These are phyloP conservation scores for Sclerotinia sclerotiorum DNA, from an alignment of 2,329 filamentous ascomycete species.

Conservation along the genomic window DNA sequence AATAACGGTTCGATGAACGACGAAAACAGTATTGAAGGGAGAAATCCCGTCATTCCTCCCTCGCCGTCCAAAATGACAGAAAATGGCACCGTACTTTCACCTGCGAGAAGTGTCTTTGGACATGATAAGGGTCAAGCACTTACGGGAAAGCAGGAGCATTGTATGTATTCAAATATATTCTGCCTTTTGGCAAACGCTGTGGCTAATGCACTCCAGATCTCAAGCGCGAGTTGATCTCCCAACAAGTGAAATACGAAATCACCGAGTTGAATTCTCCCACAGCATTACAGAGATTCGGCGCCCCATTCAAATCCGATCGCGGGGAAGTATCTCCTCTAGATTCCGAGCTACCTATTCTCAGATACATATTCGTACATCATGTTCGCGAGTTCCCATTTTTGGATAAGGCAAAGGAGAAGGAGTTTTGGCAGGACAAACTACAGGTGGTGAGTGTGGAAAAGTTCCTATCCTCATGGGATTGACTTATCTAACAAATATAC, in stretches of 20 bases:
- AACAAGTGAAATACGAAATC: conserved; percentile 89
- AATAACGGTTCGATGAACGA: conserved; percentile 9
- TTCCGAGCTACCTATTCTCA: conserved; percentile 87
- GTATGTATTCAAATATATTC: conserved; percentile 51
- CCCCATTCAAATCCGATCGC: conserved; percentile 87
- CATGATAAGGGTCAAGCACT: conserved; percentile 45
- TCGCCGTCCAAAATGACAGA: conserved; percentile 23
- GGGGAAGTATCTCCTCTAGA: conserved; percentile 92
- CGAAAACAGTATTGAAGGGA: conserved; percentile 11
- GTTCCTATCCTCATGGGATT: neutral
- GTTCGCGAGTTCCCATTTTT: conserved; percentile 97
- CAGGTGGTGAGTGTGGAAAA: conserved; percentile 68
- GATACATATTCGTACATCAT: conserved; percentile 98
- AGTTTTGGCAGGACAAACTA: conserved; percentile 99
- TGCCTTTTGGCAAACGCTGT: conserved; percentile 6
- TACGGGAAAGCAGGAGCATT: conserved; percentile 98
- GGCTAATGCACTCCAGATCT: conserved; percentile 60
- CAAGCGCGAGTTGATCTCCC: conserved; percentile 89
- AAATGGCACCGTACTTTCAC: conserved; percentile 28
- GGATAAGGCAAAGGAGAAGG: conserved; percentile 94
- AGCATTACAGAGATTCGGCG: conserved; percentile 89
- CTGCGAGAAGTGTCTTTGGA: conserved; percentile 16
- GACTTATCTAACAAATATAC: conserved; percentile 20
- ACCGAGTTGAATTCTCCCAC: conserved; percentile 91
- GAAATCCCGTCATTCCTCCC: neutral